Evolutionary conservation across 192 early-diverging fungal genomes (phyloP), one percentile per base, ranked within the genome.

Genomic region (Podila epicladia): DNA sequence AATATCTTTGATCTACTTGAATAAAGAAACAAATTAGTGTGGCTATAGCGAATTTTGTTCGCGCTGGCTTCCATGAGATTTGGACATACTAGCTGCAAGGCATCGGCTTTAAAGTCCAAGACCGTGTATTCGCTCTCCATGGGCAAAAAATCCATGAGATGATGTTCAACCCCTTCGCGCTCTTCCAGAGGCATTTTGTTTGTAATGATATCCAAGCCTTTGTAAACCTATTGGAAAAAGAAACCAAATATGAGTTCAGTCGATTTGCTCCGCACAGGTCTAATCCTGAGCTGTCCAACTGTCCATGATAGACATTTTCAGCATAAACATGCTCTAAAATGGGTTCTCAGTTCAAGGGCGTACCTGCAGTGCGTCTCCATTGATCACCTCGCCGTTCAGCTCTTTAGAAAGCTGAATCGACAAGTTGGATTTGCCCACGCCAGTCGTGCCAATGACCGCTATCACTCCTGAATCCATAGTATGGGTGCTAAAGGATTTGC

Each of bases 381-480:
- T 98, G 73, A 99, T 95, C 49, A 97, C 88, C 69, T 98, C 95
- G 28, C 96, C 97, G 50, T 89, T 73, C 6, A 98, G 62, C 9
- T 89, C 88, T 48, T 94, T 88, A 5, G 95, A 93, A 28, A 99
- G 75, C 71, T 98, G 92, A 35, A 99, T 90, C 7, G 94, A 92
- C 12, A 99, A 84, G 73, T 96, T 88, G n/a, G 95, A 95, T 74
- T 99, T 99, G n/a, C 98, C 98, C 15, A 97, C 96, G 13, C 97
- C 97, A 1, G 97, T 98, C 2, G 96, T 97, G 4, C 97, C 97
- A 45, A 92, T 88, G 55, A 95, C 88, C 9, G 92, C 89, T 31
- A 93, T 72, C 58, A 85, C 58, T 1, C 74, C 71, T 58, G 75
- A 75, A 31, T 78, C 53, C 84, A 85, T 82, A 45, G 64, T 45